These are phyloP conservation scores for Rosa lucieae DNA, from an alignment of 306 rosid genomes.

Conservation along the genomic window DNA sequence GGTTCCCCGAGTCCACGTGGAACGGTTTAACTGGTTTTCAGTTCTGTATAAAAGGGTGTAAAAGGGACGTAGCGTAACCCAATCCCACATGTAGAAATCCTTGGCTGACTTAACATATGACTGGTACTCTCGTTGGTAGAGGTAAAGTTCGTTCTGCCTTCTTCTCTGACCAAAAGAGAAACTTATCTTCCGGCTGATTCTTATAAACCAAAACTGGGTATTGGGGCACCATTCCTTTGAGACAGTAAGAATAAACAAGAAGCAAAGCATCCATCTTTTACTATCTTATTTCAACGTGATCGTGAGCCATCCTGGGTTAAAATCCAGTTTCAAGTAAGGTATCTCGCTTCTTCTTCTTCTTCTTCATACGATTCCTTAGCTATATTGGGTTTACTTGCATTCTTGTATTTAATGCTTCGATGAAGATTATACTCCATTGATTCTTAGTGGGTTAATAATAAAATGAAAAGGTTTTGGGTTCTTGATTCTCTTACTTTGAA, in stretches of 20 bases:
- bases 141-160: conserved; percentile 12
- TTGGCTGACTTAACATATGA: background rate
- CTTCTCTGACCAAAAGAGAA: background rate
- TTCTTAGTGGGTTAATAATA: too few relatives aligned
- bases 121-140: background rate
- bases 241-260: conserved; percentile 16
- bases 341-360: conserved; percentile 22
- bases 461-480: background rate
- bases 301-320: background rate
- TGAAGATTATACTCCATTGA: background rate
- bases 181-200: conserved; percentile 2
- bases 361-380: conserved; percentile 8
- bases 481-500: background rate
- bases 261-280: conserved; percentile 54
- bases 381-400: conserved; percentile 27
- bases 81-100: background rate
- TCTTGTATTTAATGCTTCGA: background rate
- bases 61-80: background rate
- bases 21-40: too few relatives aligned
- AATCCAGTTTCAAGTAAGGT: conserved; percentile 51
- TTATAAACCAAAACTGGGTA: background rate
- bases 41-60: too few relatives aligned
- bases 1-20: background rate
- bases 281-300: conserved; percentile 19
- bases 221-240: background rate